Conservation (phyloP, 225 moss, liverwort and hornwort species). For the Neckera pumila region DNA sequence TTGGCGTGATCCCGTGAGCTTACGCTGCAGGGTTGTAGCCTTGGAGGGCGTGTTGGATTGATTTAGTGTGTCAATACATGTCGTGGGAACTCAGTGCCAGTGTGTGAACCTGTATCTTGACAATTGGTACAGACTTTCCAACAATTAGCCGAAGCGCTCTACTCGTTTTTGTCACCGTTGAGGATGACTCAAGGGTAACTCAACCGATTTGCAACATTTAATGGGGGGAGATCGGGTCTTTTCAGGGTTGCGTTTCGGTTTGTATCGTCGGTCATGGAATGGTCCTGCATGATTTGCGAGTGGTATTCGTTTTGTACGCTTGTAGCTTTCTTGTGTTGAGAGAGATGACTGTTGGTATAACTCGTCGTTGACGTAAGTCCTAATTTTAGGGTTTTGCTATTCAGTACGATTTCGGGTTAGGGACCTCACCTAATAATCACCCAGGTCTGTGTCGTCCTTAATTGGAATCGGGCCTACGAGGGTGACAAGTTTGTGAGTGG, state of each 20-base stretch:
- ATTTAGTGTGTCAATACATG: background rate
- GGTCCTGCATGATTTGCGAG: background rate
- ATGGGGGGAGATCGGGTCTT: background rate
- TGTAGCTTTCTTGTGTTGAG: background rate
- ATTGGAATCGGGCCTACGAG: background rate
- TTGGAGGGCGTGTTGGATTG: background rate
- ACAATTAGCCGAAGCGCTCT: background rate
- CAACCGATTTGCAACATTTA: background rate
- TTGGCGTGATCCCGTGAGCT: background rate
- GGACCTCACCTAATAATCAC: background rate
- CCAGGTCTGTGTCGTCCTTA: background rate
- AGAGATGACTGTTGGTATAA: background rate
- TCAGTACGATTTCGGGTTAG: background rate
- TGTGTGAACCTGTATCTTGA: background rate
- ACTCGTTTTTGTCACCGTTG: background rate
- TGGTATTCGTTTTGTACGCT: background rate
- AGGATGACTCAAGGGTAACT: background rate
- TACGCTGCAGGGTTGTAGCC: background rate
- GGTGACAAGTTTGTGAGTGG: background rate
- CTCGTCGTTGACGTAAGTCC: background rate
- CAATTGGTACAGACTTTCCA: background rate
- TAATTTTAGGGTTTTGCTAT: conserved; percentile 19
- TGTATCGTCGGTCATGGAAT: background rate
- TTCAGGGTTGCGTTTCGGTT: background rate
- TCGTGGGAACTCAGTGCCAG: background rate